Percentiles rank a stretch among this genome's conserved stretches.
These are phyloP conservation scores for Globisporangium spinosum DNA, from an alignment of 352 stramenopile species.

Conservation along the genomic window DNA sequence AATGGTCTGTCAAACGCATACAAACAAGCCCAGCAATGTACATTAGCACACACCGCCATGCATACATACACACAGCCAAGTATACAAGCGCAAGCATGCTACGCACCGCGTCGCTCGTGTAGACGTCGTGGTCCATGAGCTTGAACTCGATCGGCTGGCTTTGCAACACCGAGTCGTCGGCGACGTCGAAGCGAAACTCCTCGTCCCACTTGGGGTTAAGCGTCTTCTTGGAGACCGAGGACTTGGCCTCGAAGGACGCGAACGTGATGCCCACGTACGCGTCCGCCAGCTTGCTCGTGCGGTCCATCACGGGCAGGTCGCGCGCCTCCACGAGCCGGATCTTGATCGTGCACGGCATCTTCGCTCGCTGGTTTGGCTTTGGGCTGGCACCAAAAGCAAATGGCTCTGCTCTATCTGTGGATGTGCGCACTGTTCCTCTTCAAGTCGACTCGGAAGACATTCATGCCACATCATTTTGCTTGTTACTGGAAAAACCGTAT, in stretches of 20 bases:
- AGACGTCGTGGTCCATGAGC: slow-evolving; percentile 94
- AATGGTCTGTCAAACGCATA: slow-evolving; percentile 61
- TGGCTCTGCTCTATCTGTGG: too few relatives aligned
- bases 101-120: slow-evolving; percentile 84
- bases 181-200: slow-evolving; percentile 98
- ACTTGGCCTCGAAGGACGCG: slow-evolving; percentile 86
- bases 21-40: slow-evolving; percentile 1
- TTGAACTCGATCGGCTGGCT: slow-evolving; percentile 98
- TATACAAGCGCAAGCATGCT: not conserved
- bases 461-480: too few relatives aligned
- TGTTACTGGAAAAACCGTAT: too few relatives aligned
- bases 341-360: not conserved
- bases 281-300: slow-evolving; percentile 77
- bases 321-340: slow-evolving; percentile 80
- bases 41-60: not conserved
- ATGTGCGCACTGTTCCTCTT: too few relatives aligned
- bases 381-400: too few relatives aligned
- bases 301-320: slow-evolving; percentile 85
- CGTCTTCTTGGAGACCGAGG: slow-evolving; percentile 89
- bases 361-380: too few relatives aligned
- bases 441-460: too few relatives aligned
- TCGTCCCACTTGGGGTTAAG: slow-evolving; percentile 97
- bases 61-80: not conserved
- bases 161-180: slow-evolving; percentile 96
- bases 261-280: slow-evolving; percentile 88